phyloP scores from a whole-genome alignment of 495 filamentous ascomycete species.

The Penicillium parvum region DNA sequence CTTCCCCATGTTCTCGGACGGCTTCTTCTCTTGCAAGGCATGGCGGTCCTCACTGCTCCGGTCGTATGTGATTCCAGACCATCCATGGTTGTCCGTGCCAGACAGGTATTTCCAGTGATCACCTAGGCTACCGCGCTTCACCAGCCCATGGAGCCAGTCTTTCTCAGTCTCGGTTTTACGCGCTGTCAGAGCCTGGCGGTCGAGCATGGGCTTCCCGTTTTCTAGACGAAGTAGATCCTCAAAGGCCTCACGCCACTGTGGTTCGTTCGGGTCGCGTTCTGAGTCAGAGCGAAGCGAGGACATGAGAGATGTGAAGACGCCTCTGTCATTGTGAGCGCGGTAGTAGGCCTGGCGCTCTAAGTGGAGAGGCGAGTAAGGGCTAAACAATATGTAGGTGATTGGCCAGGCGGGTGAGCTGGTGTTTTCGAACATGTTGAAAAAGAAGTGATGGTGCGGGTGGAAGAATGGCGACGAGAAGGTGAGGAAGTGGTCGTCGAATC shows the following conservation, averaged over 20 bases:
- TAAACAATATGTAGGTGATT: conserved; percentile 38
- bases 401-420: conserved; percentile 33
- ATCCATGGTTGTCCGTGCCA: conserved; percentile 16
- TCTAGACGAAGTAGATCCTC: conserved; percentile 51
- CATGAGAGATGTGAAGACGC: conserved; percentile 38
- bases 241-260: conserved; percentile 52
- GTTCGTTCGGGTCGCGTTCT: conserved; percentile 30
- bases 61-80: conserved; percentile 24
- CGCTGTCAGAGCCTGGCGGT: conserved; percentile 19
- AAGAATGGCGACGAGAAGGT: conserved; percentile 25
- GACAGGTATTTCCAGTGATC: conserved; percentile 32
- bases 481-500: conserved; percentile 28
- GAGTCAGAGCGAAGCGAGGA: conserved; percentile 26
- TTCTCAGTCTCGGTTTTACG: conserved; percentile 25
- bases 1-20: conserved; percentile 4
- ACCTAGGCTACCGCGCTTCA: conserved; percentile 39
- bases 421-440: conserved; percentile 31
- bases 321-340: conserved; percentile 21
- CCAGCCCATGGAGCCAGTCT: conserved; percentile 36
- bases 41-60: conserved; percentile 7
- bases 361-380: conserved; percentile 50
- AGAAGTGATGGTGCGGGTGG: conserved; percentile 22
- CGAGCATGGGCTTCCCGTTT: conserved; percentile 45
- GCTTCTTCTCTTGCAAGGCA: conserved; percentile 5
- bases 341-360: conserved; percentile 39